Evolutionary conservation across 2,329 filamentous ascomycete species (phyloP).

Genomic region (Phyllosticta paracitricarpa): DNA sequence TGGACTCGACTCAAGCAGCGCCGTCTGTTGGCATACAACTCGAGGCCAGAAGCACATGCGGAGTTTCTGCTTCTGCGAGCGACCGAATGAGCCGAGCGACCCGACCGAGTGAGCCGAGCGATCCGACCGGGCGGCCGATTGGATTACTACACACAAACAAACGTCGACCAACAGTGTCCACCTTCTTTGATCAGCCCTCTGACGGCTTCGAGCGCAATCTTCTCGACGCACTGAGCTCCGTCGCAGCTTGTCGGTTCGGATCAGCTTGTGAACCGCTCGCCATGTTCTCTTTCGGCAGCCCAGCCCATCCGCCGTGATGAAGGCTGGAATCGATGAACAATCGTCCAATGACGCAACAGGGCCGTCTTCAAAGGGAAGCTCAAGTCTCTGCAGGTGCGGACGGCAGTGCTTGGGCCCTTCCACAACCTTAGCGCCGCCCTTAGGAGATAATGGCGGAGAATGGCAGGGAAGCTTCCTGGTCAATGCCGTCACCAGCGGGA

Average conservation of each 20-base stretch:
- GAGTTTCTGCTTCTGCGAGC: neutral
- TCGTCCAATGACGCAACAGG: slow-evolving; percentile 2
- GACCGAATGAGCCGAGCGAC: neutral
- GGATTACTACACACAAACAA: neutral
- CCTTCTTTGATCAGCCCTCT: neutral
- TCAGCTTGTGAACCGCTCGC: neutral
- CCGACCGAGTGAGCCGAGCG: neutral
- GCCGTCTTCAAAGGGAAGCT: no score
- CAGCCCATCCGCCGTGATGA: neutral
- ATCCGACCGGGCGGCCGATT: neutral
- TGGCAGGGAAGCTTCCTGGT: neutral
- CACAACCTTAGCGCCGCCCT: slow-evolving; percentile 2
- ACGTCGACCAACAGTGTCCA: neutral
- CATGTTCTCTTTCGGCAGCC: no score
- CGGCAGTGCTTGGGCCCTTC: neutral
- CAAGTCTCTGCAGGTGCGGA: neutral
- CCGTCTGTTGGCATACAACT: neutral
- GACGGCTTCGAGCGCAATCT: neutral
- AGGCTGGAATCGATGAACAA: neutral
- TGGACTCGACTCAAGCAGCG: neutral
- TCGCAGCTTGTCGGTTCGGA: neutral
- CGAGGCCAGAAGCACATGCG: neutral
- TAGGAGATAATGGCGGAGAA: slow-evolving; percentile 8
- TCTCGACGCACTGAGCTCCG: neutral
- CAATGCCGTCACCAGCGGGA: neutral